Conservation (phyloP, 306 rosid genomes). For the Corylus avellana region DNA sequence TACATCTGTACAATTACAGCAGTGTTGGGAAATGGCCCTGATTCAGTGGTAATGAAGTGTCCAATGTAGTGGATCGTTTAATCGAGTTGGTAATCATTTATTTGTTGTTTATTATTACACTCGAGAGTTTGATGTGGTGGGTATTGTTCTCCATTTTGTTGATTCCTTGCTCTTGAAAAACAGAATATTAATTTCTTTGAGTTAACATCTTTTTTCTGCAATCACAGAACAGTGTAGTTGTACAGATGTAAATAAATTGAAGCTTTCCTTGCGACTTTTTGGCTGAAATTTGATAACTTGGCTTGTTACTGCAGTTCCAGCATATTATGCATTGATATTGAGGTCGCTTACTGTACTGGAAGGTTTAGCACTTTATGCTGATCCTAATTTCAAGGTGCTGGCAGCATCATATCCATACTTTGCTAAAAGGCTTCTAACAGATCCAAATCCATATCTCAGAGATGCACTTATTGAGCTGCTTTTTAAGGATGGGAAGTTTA, state of each 20-base stretch:
- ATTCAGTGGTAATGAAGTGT: neutral
- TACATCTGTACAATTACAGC: neutral
- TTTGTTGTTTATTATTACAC: neutral
- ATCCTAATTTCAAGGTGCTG: slow-evolving; percentile 95
- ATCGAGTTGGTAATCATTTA: neutral
- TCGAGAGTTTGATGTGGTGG: neutral
- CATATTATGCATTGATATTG: slow-evolving; percentile 89
- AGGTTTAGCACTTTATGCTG: slow-evolving; percentile 92
- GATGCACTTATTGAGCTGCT: slow-evolving; percentile 93
- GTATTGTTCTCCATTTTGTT: neutral
- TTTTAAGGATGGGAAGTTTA: slow-evolving; percentile 86
- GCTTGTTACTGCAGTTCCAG: slow-evolving; percentile 70
- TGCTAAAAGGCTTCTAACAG: slow-evolving; percentile 94
- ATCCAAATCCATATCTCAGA: slow-evolving; percentile 96
- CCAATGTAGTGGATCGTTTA: neutral
- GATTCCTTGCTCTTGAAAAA: neutral
- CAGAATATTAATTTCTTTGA: slow-evolving; percentile 1
- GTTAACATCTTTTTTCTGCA: slow-evolving; percentile 15
- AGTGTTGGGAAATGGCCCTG: neutral
- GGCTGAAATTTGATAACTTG: slow-evolving; percentile 32
- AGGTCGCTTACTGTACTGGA: slow-evolving; percentile 94
- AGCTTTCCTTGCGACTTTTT: slow-evolving; percentile 21
- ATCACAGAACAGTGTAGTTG: slow-evolving; percentile 15
- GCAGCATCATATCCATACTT: slow-evolving; percentile 98
- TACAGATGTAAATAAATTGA: slow-evolving; percentile 17